Evolutionary conservation across 2,329 filamentous ascomycete genomes (phyloP), one percentile per base, ranked within the genome.

Genomic region (Diplodia scrobiculata): DNA sequence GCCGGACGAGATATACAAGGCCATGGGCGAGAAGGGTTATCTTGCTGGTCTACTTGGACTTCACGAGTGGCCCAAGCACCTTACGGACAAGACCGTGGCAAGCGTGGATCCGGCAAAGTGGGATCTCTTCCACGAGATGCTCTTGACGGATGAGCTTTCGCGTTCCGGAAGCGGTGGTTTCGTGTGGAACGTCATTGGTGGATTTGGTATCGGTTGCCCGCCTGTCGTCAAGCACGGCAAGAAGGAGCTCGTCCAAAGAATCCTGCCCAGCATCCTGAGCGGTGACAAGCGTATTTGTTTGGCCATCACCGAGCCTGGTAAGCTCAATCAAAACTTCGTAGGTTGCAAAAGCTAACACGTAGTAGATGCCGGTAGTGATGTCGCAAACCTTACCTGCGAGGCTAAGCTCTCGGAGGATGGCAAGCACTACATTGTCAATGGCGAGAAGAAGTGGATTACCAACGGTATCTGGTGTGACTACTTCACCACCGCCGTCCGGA

Each of bases 381-480:
- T 99, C 10, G 95, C 95, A 67, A 98, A 97, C 80, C 78, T 99
- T 71, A 95, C 89, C 14, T 98, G 94, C 79, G 93, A 98, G 83
- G 95, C 95, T 29, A 97, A 97, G 84, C 85, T 98, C 67, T 91
- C 86, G 69, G 91, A 95, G 72, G 95, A 99, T 73, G 95, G 95
- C 75, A 98, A 98, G 84, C 92, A 98, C 82, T 99, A 96, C 81
- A 98, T 98, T 72, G 95, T 99, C 80, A 99, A 98, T 75, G 95
- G 95, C 65, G 94, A 97, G 87, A 98, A 99, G 90, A 99, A 99
- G 83, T 98, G 95, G 94, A 98, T 98, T 79, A 98, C 94, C 74
- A 99, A 99, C 80, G 95, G 95, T 74, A 87, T 97, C 74, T 97
- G 92, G 92, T 87, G 84, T 69, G 95, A 99, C 79, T 99, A 98